A percentile compares a stretch with the other conserved stretches of the same genome.
phyloP scores from a whole-genome alignment of 768 basidiomycete genomes.

The Amylocystis lapponica region DNA sequence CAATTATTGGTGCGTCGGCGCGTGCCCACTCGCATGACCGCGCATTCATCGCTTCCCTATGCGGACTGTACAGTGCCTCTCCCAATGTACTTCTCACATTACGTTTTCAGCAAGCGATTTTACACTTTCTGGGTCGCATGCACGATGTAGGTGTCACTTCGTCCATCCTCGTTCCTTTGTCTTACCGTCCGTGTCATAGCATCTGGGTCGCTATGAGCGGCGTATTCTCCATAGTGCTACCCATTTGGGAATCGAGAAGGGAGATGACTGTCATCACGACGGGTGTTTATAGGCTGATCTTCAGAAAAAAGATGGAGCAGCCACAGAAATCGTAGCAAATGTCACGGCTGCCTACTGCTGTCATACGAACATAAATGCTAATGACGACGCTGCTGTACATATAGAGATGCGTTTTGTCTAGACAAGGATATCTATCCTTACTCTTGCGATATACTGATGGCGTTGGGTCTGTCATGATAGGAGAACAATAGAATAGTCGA shows the following conservation, averaged over 20 bases:
- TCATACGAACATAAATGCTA: too few species aligned
- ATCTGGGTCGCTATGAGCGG: conserved; percentile 27
- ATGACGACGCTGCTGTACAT: too few species aligned
- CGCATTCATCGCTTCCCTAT: neutral
- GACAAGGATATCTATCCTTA: too few species aligned
- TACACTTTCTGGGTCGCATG: conserved; percentile 31
- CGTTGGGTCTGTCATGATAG: too few species aligned
- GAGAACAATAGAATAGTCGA: too few species aligned
- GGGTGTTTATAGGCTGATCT: conserved; percentile 3
- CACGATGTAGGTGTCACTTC: conserved; percentile 20
- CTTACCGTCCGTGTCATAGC: too few species aligned
- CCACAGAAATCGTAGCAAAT: too few species aligned
- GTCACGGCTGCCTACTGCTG: too few species aligned
- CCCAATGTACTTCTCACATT: conserved; percentile 32
- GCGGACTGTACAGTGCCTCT: conserved; percentile 20
- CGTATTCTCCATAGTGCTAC: conserved; percentile 24
- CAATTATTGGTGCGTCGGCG: conserved; percentile 20
- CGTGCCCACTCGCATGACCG: neutral
- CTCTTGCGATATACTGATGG: too few species aligned
- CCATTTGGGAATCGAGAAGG: conserved; percentile 24
- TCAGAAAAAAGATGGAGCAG: too few species aligned
- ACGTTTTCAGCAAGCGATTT: conserved; percentile 28
- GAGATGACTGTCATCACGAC: conserved; percentile 20
- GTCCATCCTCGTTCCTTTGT: too few species aligned
- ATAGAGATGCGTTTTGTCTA: too few species aligned